phyloP scores from a whole-genome alignment of 306 rosid species.

The Mimosa bimucronata region DNA sequence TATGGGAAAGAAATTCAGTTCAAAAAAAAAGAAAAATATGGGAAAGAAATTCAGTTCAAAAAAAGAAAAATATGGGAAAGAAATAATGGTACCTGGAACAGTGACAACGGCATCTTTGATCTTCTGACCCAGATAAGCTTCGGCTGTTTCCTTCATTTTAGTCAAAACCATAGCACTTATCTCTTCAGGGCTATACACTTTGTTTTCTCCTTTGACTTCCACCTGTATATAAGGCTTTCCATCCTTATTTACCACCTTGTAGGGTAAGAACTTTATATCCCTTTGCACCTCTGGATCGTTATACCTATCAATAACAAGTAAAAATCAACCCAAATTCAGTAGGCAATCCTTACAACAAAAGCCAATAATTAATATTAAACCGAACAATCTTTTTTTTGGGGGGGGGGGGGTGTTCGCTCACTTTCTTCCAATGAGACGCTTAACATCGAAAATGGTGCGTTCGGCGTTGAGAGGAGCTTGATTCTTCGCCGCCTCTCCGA shows the following conservation, averaged over 20 bases:
- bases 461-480: conserved; percentile 60
- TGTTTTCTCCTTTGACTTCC: conserved; percentile 59
- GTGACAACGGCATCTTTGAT: conserved; percentile 57
- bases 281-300: conserved; percentile 62
- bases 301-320: conserved; percentile 39
- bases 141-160: conserved; percentile 65
- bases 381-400: too few species aligned
- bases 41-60: too few species aligned
- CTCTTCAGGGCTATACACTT: conserved; percentile 65
- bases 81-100: conserved; percentile 52
- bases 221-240: conserved; percentile 63
- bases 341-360: not conserved
- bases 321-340: conserved; percentile 7
- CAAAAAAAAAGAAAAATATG: too few species aligned
- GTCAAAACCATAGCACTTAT: conserved; percentile 58
- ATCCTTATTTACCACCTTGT: conserved; percentile 54
- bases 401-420: conserved; percentile 16
- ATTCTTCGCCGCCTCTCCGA: conserved; percentile 69
- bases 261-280: conserved; percentile 56
- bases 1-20: too few species aligned
- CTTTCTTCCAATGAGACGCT: conserved; percentile 67
- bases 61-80: too few species aligned
- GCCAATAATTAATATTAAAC: too few species aligned
- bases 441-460: conserved; percentile 55
- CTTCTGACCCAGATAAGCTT: conserved; percentile 57